Percentiles rank a stretch among this genome's conserved stretches.
phyloP scores from a whole-genome alignment of 441 rosid species.

The Pelargonium fulgidum region DNA sequence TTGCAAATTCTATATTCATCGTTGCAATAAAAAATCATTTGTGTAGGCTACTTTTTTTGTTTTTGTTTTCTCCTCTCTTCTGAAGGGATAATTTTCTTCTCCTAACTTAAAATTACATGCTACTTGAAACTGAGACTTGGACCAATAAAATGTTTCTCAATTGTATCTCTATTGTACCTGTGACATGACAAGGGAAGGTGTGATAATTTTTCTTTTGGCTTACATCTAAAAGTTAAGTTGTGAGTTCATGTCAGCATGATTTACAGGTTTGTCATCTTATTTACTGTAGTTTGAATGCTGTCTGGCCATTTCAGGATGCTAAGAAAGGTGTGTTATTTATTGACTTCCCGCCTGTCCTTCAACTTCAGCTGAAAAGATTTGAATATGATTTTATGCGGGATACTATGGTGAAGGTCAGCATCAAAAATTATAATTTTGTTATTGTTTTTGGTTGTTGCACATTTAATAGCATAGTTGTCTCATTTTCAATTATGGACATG shows the following conservation, averaged over 20 bases:
- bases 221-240: neutral
- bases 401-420: conserved; percentile 84
- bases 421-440: too few relatives aligned
- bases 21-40: neutral
- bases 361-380: conserved; percentile 90
- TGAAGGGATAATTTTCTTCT: neutral
- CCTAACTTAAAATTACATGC: neutral
- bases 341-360: conserved; percentile 97
- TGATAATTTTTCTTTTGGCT: neutral
- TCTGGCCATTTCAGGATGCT: conserved; percentile 63
- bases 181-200: neutral
- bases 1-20: neutral
- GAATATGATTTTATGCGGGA: conserved; percentile 91
- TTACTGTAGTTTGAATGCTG: neutral
- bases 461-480: neutral
- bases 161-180: neutral
- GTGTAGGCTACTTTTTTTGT: neutral
- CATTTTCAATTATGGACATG: neutral
- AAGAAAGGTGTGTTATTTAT: conserved; percentile 85
- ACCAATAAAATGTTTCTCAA: neutral
- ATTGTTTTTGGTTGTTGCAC: too few relatives aligned
- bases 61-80: neutral
- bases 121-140: neutral
- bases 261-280: neutral
- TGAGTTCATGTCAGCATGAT: neutral